phyloP scores from a whole-genome alignment of 2,329 filamentous ascomycete species.

The Nigrospora oryzae region DNA sequence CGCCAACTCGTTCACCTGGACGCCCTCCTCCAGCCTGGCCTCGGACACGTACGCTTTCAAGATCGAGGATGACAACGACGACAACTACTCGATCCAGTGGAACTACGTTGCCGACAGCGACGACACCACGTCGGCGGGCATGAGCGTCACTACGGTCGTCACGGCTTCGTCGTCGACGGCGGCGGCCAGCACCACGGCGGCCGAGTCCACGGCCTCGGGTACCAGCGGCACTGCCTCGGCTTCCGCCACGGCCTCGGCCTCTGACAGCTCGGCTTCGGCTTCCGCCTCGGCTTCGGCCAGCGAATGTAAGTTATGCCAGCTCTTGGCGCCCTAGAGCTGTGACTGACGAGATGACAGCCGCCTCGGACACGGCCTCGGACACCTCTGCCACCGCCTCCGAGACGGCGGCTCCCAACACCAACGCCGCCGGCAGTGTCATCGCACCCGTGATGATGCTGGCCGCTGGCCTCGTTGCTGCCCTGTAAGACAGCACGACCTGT shows the following conservation, averaged over 20 bases:
- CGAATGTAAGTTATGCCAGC: not conserved
- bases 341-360: not conserved
- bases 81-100: slow-evolving; percentile 38
- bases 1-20: slow-evolving; percentile 28
- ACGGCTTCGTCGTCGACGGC: slow-evolving; percentile 1
- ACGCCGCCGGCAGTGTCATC: slow-evolving; percentile 14
- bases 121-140: slow-evolving; percentile 3
- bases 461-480: not conserved
- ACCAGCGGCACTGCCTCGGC: slow-evolving; percentile 1
- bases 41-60: slow-evolving; percentile 35
- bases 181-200: slow-evolving; percentile 4
- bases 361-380: not conserved
- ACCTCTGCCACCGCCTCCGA: slow-evolving; percentile 3
- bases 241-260: not conserved
- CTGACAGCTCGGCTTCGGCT: not conserved
- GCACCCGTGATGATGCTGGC: slow-evolving; percentile 11
- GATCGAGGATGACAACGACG: slow-evolving; percentile 28
- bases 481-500: not conserved
- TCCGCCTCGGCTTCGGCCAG: not conserved
- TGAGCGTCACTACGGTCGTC: not conserved
- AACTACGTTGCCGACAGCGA: not conserved
- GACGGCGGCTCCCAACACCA: slow-evolving; percentile 13
- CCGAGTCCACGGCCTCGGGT: not conserved
- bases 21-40: slow-evolving; percentile 23
- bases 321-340: not conserved